Evolutionary conservation across 495 filamentous ascomycete species (phyloP), one percentile per base, ranked within the genome.

Genomic region (Aspergillus indologenus): DNA sequence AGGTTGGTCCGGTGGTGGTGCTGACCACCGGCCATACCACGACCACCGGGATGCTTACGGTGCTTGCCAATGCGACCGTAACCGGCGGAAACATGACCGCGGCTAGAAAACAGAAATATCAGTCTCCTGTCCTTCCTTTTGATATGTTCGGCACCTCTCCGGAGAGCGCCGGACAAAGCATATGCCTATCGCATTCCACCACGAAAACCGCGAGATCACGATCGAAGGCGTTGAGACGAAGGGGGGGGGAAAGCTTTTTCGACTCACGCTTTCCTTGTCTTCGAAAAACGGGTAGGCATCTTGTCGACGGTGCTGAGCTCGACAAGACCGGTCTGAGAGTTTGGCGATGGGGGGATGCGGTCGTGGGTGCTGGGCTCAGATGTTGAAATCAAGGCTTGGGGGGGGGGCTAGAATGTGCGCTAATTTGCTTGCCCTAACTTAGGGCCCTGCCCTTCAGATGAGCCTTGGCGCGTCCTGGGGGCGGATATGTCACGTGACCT

Each of bases 1-100:
- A 96, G 79, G 81, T 96, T 96, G 68, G 90, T 96, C 62, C 89
- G 80, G 85, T 94, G 90, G 82, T 96, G 92, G 81, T 96, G 92
- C 80, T 78, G 75, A 83, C 91, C 92, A 91, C 91, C 92, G 75
- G 92, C 92, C 81, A 95, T 87, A 91, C 90, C 90, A 76, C 90
- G 87, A 86, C 90, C 90, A 91, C 90, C 90, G 72, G 89, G 89
- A 72, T 90, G 88, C 87, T 94, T 96, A 68, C 90, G 83, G 85
- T 94, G 90, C 84, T 95, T 94, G 68, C 90, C 90, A 68, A 95
- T 72, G 82, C 92, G 90, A 80, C 92, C 91, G 75, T 95, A 82
- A 81, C 92, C 92, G 81, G 90, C 90, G 68, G 88, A 91, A 74
- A 96, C 92, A 79, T 96, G 90, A 75, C 92, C 92, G 82, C 92